Base-by-base conservation (phyloP, 768 basidiomycete genomes). In the Tulasnella sp. region DNA sequence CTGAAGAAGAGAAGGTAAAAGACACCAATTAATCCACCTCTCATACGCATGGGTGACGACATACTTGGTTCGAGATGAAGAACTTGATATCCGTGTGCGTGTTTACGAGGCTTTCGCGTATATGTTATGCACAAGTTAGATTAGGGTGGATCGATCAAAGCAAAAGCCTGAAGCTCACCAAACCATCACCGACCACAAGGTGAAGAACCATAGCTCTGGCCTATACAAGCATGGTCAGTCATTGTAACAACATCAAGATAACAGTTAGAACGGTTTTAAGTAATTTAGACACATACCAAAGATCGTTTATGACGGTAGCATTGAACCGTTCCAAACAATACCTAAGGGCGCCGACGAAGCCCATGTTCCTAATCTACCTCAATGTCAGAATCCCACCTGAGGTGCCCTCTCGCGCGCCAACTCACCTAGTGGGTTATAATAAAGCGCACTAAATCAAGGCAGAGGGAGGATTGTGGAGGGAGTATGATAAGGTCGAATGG, bases 131-230 rank as follows among this genome's bases (percentile, higher is more conserved):
- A 10, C 29, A n/a, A 19, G 38, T 27, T 43, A 15, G 32, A 4
- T 1, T 24, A 15, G 15, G 34, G 5, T 7, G 15, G 15, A n/a
- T 38, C 5, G 29, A 41, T 43, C 26, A 26, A 21, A 26, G n/a
- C 19, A 44, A 17, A 55, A 21, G 30, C 19, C 26, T 38, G 7
- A 15, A 5, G 52, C 27, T 5, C 9, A 67, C 73, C 23, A 61
- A 64, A 65, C 66, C 84, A 83, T 80, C 0, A 78, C 74, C 1
- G 82, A 78, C n/a, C 85, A 67, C 3, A 75, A 68, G 0, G 78
- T 75, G 71, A 86, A 85, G 72, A 85, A 82, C 0, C 78, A 34
- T 11, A 67, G 65, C 49, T 64, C 61, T n/a, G 65, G 67, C 60
- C 49, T 15, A 24, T 51, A 26, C 19, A 21, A 1, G 50, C 8